Conservation (phyloP, 768 basidiomycete genomes). For the Termitomyces sp. region DNA sequence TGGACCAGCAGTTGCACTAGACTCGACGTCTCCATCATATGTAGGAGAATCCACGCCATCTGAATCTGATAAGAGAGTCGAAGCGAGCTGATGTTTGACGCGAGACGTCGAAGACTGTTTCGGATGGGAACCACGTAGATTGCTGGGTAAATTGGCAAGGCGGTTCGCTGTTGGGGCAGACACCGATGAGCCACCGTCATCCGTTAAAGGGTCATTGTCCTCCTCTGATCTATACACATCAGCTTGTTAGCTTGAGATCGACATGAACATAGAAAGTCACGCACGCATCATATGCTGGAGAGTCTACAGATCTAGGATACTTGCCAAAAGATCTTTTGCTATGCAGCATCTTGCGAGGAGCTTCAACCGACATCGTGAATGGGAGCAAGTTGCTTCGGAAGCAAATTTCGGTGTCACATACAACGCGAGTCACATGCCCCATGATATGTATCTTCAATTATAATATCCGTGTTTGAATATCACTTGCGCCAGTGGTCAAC, state of each 20-base stretch:
- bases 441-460: too few relatives aligned
- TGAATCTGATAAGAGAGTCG: constrained; percentile 58
- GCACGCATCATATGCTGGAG: constrained; percentile 75
- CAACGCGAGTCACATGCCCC: not conserved
- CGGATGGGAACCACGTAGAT: constrained; percentile 26
- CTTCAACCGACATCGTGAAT: constrained; percentile 22
- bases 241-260: not conserved
- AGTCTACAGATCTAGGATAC: constrained; percentile 58
- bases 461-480: too few relatives aligned
- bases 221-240: constrained; percentile 64
- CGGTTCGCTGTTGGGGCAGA: constrained; percentile 36
- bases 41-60: constrained; percentile 83
- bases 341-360: constrained; percentile 39
- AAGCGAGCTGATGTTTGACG: constrained; percentile 51
- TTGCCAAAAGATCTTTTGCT: constrained; percentile 71
- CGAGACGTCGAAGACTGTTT: constrained; percentile 25
- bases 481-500: too few relatives aligned
- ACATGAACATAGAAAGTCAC: constrained; percentile 1
- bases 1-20: constrained; percentile 58
- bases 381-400: not conserved
- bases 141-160: constrained; percentile 20
- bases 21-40: constrained; percentile 89
- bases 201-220: constrained; percentile 84
- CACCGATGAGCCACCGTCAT: constrained; percentile 59
- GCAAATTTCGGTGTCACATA: constrained; percentile 16